phyloP scores from a whole-genome alignment of 2,329 filamentous ascomycete species.

The Trichoderma pleuroti region DNA sequence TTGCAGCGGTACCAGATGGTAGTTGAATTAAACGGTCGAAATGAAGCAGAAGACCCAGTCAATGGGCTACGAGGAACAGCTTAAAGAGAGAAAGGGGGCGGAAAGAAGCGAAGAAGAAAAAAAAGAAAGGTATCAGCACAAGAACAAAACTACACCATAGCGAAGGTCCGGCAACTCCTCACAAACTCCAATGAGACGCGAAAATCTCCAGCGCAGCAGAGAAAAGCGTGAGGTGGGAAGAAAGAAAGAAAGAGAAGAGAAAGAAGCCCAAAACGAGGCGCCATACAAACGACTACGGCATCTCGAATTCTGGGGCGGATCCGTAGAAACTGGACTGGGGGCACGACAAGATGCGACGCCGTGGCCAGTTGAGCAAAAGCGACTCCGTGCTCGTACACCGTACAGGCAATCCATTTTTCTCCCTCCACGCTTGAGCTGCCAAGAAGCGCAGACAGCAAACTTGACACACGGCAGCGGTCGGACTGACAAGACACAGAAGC shows the following conservation, averaged over 20 bases:
- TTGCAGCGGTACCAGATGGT: slow-evolving; percentile 30
- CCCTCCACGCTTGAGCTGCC: neutral
- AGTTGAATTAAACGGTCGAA: slow-evolving; percentile 29
- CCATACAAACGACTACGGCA: neutral
- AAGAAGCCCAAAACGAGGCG: neutral
- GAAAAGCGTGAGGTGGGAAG: slow-evolving; percentile 30
- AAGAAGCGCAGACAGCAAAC: slow-evolving; percentile 2
- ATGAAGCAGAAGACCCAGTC: slow-evolving; percentile 42
- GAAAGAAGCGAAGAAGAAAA: slow-evolving; percentile 17
- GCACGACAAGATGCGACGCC: neutral
- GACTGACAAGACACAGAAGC: neutral
- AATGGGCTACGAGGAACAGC: slow-evolving; percentile 36
- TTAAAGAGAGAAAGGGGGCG: slow-evolving; percentile 27
- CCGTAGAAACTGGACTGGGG: neutral
- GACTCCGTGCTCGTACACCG: neutral
- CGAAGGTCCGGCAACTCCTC: slow-evolving; percentile 18
- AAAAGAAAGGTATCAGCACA: slow-evolving; percentile 12
- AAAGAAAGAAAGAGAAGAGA: slow-evolving; percentile 20
- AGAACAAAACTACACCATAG: slow-evolving; percentile 21
- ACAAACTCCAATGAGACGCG: slow-evolving; percentile 5
- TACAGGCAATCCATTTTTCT: neutral
- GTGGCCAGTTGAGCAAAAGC: neutral
- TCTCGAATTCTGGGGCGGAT: slow-evolving; percentile 3
- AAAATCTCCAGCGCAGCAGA: slow-evolving; percentile 27
- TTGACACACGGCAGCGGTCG: slow-evolving; percentile 11